These are phyloP conservation scores for Colletotrichum aenigma DNA, from an alignment of 2,329 filamentous ascomycete genomes.

Conservation along the genomic window DNA sequence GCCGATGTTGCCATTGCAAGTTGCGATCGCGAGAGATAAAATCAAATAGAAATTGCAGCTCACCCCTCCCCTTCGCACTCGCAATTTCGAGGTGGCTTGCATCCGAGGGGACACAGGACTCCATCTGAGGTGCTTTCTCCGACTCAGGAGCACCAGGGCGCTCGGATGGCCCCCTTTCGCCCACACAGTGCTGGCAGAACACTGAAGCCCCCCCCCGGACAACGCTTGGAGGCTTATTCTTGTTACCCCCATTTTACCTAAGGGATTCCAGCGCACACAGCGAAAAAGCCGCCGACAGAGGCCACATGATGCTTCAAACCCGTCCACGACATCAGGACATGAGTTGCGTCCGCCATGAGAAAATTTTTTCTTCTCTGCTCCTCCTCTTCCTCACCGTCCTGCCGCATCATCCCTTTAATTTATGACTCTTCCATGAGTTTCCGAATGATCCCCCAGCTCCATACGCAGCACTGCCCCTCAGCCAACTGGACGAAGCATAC, in stretches of 20 bases:
- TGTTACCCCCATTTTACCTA: constrained; percentile 6
- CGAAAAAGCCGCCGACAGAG: not conserved
- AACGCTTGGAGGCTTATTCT: not conserved
- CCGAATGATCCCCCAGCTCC: not conserved
- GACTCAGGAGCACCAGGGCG: not conserved
- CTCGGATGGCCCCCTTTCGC: not conserved
- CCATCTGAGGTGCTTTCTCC: not conserved
- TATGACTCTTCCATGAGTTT: not conserved
- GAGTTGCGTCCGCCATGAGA: not conserved
- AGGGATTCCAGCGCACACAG: not conserved
- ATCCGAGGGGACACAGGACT: not conserved
- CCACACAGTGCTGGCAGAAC: not conserved
- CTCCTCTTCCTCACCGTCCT: not conserved
- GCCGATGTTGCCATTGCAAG: not conserved
- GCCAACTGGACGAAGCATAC: not conserved
- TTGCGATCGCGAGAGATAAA: not conserved
- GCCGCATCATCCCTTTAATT: not conserved
- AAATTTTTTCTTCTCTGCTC: not conserved
- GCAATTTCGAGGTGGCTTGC: not conserved
- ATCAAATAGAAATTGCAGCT: too few species aligned
- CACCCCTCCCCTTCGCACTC: not conserved
- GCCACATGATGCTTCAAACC: not conserved
- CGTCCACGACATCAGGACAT: not conserved
- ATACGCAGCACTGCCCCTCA: not conserved
- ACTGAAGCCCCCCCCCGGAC: not conserved